Percentiles rank a stretch among this genome's conserved stretches.
phyloP scores from a whole-genome alignment of 75 land plant species.

The Cryptomeria japonica region DNA sequence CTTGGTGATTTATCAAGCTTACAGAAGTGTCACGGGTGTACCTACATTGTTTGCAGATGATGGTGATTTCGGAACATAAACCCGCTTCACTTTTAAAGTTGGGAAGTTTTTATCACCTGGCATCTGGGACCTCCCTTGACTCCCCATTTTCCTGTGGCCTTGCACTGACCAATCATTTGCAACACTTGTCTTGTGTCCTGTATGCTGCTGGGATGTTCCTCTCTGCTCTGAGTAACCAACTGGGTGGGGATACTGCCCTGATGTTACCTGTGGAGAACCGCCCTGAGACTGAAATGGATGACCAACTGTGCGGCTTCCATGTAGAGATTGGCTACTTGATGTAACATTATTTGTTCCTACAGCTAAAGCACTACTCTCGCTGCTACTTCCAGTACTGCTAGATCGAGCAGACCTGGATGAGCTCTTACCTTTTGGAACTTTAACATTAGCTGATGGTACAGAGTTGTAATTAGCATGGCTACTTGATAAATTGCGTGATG shows the following conservation, averaged over 20 bases:
- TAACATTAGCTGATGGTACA: constrained; percentile 11
- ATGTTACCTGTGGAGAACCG: constrained; percentile 23
- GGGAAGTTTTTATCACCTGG: constrained; percentile 44
- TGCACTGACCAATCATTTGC: constrained; percentile 54
- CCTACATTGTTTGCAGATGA: constrained; percentile 7
- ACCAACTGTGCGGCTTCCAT: constrained; percentile 31
- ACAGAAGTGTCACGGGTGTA: constrained; percentile 1
- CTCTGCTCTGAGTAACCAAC: constrained; percentile 54
- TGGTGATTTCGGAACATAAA: constrained; percentile 75
- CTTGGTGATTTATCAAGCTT: background rate
- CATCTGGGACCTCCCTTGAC: constrained; percentile 46
- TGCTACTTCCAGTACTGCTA: constrained; percentile 20
- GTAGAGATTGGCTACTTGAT: constrained; percentile 21
- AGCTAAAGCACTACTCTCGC: constrained; percentile 10
- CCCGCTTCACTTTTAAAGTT: constrained; percentile 70
- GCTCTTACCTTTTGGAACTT: constrained; percentile 28
- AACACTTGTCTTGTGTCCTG: constrained; percentile 30
- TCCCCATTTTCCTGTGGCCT: constrained; percentile 50
- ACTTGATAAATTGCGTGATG: constrained; percentile 5
- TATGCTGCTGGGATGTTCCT: constrained; percentile 37
- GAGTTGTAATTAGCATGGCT: constrained; percentile 7
- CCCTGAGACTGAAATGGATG: constrained; percentile 25
- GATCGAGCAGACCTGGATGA: constrained; percentile 26
- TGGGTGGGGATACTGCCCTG: constrained; percentile 36
- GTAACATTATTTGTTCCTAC: constrained; percentile 18